Percentiles rank a stretch among this genome's conserved stretches.
Conservation (phyloP, 2,329 filamentous ascomycete species). For the Fusarium sp. region DNA sequence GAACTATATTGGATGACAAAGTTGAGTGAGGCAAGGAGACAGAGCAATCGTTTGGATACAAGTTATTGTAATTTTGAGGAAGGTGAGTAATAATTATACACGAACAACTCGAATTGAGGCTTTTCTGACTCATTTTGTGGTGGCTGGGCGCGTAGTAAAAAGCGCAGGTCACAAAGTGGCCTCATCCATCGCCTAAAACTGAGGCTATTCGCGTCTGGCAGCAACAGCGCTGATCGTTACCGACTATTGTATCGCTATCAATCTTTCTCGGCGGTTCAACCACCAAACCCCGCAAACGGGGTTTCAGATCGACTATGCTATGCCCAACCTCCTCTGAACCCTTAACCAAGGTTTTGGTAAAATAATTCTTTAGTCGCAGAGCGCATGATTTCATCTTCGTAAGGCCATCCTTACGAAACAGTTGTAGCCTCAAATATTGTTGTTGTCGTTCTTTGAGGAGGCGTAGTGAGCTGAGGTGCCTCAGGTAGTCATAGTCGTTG, state of each 20-base stretch:
- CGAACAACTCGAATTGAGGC: not conserved
- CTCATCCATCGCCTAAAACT: conserved; percentile 14
- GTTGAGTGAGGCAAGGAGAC: conserved; percentile 13
- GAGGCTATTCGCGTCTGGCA: conserved; percentile 29
- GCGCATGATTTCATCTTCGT: not conserved
- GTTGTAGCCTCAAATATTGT: not conserved
- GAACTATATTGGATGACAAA: not conserved
- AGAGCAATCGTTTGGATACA: conserved; percentile 3
- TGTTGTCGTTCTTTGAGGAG: not conserved
- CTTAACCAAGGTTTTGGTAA: conserved; percentile 1
- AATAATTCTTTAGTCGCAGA: not conserved
- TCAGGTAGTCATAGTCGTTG: not conserved
- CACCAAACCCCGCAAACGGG: conserved; percentile 20
- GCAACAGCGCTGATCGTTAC: conserved; percentile 6
- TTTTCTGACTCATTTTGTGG: conserved; percentile 11
- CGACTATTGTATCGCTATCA: conserved; percentile 18
- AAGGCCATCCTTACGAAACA: not conserved
- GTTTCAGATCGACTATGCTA: conserved; percentile 29
- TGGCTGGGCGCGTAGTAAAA: conserved; percentile 5
- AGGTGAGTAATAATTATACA: conserved; percentile 5
- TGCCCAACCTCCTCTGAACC: conserved; percentile 25
- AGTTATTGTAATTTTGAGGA: conserved; percentile 6
- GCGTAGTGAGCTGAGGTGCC: not conserved
- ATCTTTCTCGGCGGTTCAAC: conserved; percentile 17
- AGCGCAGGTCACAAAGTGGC: not conserved